Base-by-base conservation (phyloP, 1,139 yeast genomes). In the Magnusiomyces suaveolens region DNA sequence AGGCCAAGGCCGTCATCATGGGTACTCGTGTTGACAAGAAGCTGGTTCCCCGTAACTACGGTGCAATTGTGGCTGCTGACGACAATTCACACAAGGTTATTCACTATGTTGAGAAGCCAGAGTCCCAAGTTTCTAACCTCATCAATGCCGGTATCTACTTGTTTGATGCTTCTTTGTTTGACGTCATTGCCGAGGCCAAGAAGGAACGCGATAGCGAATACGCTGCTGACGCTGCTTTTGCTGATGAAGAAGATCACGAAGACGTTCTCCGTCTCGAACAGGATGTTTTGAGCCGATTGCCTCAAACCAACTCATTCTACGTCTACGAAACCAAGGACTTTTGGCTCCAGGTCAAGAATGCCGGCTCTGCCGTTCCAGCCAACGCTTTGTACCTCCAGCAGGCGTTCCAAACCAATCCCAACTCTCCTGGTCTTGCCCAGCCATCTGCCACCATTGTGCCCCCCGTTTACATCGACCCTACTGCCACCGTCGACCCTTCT, bases 61-160 rank as follows among this genome's bases (percentile, higher is more conserved):
- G 86, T 51, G 79, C 83, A 29, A 79, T 81, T 58, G 79, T 81
- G 29, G 20, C 43, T 14, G 50, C 54, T 18, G 58, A 55, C 32
- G 65, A 65, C 41, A 69, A 66, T 43, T 66, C 69, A 48, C 65
- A 67, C 48, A 70, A 71, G 57, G 81, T 81, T 24, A 72, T 80
- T 50, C 87, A 81, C 65, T 81, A 80, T 64, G 86, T 82, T 43
- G 86, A 81, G 66, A 81, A 81, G 68, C 87, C 87, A 12, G 82
- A 80, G 63, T 71, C 79, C 18, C 72, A 75, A 54, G 68, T 78
- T 50, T 76, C 81, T 2, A 74, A 75, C 54, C 69, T 77, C 54
- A 76, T 82, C 62, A 82, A 81, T 63, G 86, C 84, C 20, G 87
- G 87, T 50, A 78, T 81, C 39, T 82, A 81, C 66, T 65, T 81